Evolutionary conservation across 2,329 filamentous ascomycete species (phyloP), one percentile per base, ranked within the genome.

Genomic region (Amauroascus verrucosus): DNA sequence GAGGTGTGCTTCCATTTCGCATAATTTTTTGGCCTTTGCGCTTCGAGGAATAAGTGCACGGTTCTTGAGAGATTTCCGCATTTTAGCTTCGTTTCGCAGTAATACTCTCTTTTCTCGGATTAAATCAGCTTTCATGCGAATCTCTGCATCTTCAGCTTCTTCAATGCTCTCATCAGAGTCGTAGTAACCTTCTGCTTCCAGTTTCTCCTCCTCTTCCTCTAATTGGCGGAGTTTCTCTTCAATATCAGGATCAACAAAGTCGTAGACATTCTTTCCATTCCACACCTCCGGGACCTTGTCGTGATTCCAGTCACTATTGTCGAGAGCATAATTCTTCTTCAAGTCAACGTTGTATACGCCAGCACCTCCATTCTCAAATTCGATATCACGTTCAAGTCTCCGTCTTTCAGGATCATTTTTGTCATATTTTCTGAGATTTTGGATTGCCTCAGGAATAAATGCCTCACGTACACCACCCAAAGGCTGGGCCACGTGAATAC

Each of bases 51-150:
- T 94, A 62, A 91, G 80, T 57, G 93, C 91, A 62, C 89, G 83
- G 77, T 98, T 98, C 84, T 98, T 97, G 69, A 98, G 82, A 40
- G 85, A 85, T 78, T 95, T 97, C 74, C 88, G 87, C 84, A 95
- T 89, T 74, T 87, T 86, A 58, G 88, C 86, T 64, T 95, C 93
- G 72, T 97, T 97, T 67, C 87, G 83, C 73, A 97, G 93, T 58
- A 96, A 77, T 58, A 84, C 80, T 62, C 88, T 84, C 82, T 97
- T 96, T 77, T 96, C 90, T 58, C 91, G 85, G 71, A 98, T 98
- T 57, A 95, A 76, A 59, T 95, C 87, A 48, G 93, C 94, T 77
- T 97, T 96, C 76, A 86, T 84, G 63, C 88, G 77, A 61, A 91
- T 82, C 58, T 96, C 88, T 41, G 86, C 86, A 63, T 94, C 88